Conservation (phyloP, 345 rosid genomes). For the Combretum micranthum region DNA sequence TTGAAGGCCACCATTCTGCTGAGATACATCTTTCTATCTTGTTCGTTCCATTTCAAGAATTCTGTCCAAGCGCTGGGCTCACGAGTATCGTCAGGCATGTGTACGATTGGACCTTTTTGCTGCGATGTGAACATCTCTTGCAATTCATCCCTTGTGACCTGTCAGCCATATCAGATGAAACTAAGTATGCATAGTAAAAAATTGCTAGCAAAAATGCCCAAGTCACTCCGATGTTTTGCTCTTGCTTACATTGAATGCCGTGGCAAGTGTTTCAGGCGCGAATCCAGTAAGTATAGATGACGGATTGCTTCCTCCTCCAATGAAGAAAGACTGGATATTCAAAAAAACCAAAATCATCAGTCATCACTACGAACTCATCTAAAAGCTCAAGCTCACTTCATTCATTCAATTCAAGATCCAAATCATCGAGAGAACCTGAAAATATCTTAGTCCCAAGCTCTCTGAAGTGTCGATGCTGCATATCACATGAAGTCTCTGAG, state of each 20-base stretch:
- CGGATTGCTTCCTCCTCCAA: no score
- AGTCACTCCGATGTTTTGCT: no score
- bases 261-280: constrained; percentile 38
- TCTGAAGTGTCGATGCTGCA: constrained; percentile 60
- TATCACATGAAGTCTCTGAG: constrained; percentile 63
- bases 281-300: constrained; percentile 58
- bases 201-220: no score
- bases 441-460: constrained; percentile 41
- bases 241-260: constrained; percentile 55
- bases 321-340: constrained; percentile 51
- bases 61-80: constrained; percentile 45
- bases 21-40: constrained; percentile 47
- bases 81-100: constrained; percentile 25
- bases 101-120: constrained; percentile 54
- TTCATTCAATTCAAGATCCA: no score
- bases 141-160: constrained; percentile 48
- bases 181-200: no score
- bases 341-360: background rate
- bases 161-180: background rate
- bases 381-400: no score
- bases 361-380: no score
- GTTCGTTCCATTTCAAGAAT: constrained; percentile 37
- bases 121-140: constrained; percentile 31
- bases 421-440: constrained; percentile 41
- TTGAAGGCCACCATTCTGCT: constrained; percentile 37